Base-by-base conservation (phyloP, 1,284 basidiomycete genomes). In the Athelia sp. region DNA sequence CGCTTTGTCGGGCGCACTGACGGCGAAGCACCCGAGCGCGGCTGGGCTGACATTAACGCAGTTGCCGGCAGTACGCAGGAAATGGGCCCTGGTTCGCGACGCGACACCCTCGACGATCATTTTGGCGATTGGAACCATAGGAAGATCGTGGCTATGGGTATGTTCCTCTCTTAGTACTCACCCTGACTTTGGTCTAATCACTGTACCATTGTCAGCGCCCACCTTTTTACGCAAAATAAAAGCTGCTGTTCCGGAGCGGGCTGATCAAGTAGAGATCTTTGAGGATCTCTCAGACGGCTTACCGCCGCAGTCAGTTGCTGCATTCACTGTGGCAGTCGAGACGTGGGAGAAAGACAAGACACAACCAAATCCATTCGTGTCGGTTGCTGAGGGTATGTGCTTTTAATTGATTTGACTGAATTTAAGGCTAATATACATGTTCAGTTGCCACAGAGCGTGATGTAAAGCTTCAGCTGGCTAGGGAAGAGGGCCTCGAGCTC, bases 261-360 rank as follows among this genome's bases (percentile, higher is more conserved):
- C 43, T 23, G 13, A 55, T 56, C 11, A 56, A 52, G 47, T 46
- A 43, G 31, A 24, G 48, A 9, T 50, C 52, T 21, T 35, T 34
- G 23, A 44, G n/a, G 24, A 21, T 9, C 18, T 44, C 21, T 2
- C 43, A 52, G 31, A 32, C 31, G 29, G 49, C 52, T 31, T 43
- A 2, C n/a, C 11, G 34, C 45, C 11, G 3, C 9, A 44, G 40
- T 17, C 32, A 45, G 54, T 47, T 3, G 43, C 32, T 1, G 36
- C 42, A 32, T 67, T 63, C 62, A 51, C 23, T 2, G 31, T 18
- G 1, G 48, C 52, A 36, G 46, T 67, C 1, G 42, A 55, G 11
- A 49, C 51, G 9, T 67, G 61, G 61, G 59, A 67, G 42, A 48
- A 42, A 3, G 58, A 63, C 48, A 4, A 43, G 48, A 2, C 31